Evolutionary conservation across 768 basidiomycete species (phyloP), one percentile per base, ranked within the genome.

Genomic region (Tulasnella sp.): DNA sequence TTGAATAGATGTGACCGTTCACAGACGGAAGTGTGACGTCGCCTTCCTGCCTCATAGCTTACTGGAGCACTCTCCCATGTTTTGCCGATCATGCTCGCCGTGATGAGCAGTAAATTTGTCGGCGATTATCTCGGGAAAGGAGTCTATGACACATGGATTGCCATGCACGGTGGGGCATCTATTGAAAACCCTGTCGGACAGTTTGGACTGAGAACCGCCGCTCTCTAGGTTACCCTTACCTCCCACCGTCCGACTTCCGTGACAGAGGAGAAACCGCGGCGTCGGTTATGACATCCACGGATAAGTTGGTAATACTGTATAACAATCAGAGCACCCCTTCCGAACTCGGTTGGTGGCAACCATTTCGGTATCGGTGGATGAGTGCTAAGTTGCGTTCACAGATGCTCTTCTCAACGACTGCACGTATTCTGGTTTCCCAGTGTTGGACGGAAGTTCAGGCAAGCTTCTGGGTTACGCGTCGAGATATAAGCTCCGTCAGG

Each of bases 21-120:
- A 31, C 44, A 28, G 48, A 42, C 41, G 50, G n/a, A 79, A 69
- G 9, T 18, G 50, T 78, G 31, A 42, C 24, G 46, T 54, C 41
- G 75, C 41, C 37, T 81, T 46, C 24, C 11, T 3, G 9, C n/a
- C 44, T 48, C 28, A 75, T 75, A 93, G 92, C 87, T 94, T n/a
- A 94, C 93, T 31, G 93, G 93, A 20, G 93, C 93, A 4, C 86
- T 94, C 40, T 93, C 93, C 20, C 93, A 94, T 86, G 93, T 94
- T n/a, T 87, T 94, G 44, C 93, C 93, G 22, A 93, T 94, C 84
- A 93, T 94, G 93, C 91, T 94, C 72, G 91, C 90, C 78, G 92
- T 94, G 76, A 93, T 93, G 91, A 89, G 90, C 28, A 88, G 92
- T 11, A 94, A 94, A 86, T 93, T 91, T 91, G 91, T 93, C 14